Evolutionary conservation across 2,329 filamentous ascomycete species (phyloP), one percentile per base, ranked within the genome.

Genomic region (Decorospora gaudefroyi): DNA sequence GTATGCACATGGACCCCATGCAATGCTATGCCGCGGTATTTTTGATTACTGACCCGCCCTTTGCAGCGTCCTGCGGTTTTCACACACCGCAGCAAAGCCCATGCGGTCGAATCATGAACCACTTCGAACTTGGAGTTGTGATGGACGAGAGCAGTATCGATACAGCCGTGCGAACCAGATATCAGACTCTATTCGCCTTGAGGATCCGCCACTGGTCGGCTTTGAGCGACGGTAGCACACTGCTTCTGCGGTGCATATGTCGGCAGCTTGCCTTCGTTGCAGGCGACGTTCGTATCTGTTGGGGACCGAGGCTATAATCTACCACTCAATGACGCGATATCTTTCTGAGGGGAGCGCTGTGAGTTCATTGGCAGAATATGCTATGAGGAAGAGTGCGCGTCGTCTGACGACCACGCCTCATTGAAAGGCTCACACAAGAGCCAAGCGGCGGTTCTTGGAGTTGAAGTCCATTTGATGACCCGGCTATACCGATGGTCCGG

Each of bases 211-310:
- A 21, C 16, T 46, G n/a, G 32, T 45, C 12, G 16, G 28, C 13
- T 41, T 47, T 36, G 12, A 33, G 38, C 21, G 16, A 30, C 47
- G 35, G 46, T 56, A 15, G 53, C 53, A 46, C 46, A 13, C 42
- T 38, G n/a, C n/a, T 42, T 21, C 42, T 53, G 44, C 34, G 21
- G 46, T 56, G 50, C 42, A 18, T 51, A 29, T 41, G 26, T 25
- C 35, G 19, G 12, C 40, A 49, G 18, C 39, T 49, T 28, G 13
- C 26, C 23, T 12, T 39, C 4, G 26, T 37, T 26, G 27, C 38
- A 18, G 34, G n/a, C 17, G 16, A 35, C 10, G 12, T 37, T 17
- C 22, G 30, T 16, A 13, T 38, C 9, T 27, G 5, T 18, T n/a
- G 22, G 13, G 33, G 12, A 26, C 19, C 30, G 28, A 35, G 7